phyloP scores from a whole-genome alignment of 1,284 basidiomycete species.

The Megacollybia platyphylla region DNA sequence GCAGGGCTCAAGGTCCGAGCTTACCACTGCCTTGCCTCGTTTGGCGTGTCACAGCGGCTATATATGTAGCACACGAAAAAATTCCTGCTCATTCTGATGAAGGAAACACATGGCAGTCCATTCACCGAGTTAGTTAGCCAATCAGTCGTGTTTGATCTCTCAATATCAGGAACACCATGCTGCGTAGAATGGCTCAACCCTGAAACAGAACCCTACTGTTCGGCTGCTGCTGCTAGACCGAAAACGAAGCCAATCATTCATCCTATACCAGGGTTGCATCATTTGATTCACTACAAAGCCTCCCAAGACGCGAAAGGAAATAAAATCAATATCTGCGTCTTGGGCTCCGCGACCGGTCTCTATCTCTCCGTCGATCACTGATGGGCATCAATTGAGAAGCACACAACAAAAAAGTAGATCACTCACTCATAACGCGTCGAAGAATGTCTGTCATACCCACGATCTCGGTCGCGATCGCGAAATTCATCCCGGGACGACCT shows the following conservation, averaged over 20 bases:
- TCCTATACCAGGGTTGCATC: too few relatives aligned
- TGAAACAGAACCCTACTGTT: conserved; percentile 7
- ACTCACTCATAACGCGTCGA: conserved; percentile 69
- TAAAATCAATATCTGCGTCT: conserved; percentile 50
- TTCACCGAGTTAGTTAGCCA: too few relatives aligned
- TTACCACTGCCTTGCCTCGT: too few relatives aligned
- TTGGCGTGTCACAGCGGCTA: too few relatives aligned
- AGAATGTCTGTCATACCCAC: conserved; percentile 58
- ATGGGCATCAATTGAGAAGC: conserved; percentile 13
- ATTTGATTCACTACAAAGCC: neutral
- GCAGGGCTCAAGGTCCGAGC: too few relatives aligned
- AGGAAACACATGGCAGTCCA: too few relatives aligned
- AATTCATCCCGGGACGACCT: conserved; percentile 38
- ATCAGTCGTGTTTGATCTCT: too few relatives aligned
- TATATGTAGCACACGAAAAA: too few relatives aligned
- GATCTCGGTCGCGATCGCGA: conserved; percentile 49
- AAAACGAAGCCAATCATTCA: conserved; percentile 17
- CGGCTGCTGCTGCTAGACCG: conserved; percentile 21
- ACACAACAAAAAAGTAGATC: conserved; percentile 11
- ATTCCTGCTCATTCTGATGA: too few relatives aligned
- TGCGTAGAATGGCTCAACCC: too few relatives aligned
- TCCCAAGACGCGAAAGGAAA: neutral
- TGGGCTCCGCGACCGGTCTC: conserved; percentile 72
- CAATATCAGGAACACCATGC: too few relatives aligned
- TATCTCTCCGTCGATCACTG: conserved; percentile 53